phyloP scores from a whole-genome alignment of 768 basidiomycete species.

The Butyriboletus loyo region DNA sequence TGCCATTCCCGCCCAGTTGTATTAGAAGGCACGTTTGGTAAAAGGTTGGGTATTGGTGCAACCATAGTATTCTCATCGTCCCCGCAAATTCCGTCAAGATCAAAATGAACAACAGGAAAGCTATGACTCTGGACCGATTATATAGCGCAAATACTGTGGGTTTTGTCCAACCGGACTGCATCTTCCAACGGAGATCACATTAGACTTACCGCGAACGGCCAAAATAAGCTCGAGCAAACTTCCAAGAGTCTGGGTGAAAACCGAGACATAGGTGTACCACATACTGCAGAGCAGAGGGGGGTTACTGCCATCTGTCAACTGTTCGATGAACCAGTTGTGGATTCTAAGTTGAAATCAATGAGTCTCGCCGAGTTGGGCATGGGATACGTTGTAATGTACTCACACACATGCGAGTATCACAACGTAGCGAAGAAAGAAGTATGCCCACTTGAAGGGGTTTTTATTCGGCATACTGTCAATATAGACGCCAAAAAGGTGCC shows the following conservation, averaged over 20 bases:
- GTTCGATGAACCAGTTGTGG: slow-evolving; percentile 6
- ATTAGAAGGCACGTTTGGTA: slow-evolving; percentile 9
- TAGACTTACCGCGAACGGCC: slow-evolving; percentile 12
- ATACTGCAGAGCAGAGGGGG: slow-evolving; percentile 1
- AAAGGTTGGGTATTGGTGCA: background rate
- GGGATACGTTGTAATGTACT: background rate
- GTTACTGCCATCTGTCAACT: slow-evolving; percentile 9
- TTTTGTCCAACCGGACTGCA: background rate
- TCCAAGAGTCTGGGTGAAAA: slow-evolving; percentile 2
- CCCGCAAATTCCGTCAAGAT: slow-evolving; percentile 1
- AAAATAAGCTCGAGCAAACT: slow-evolving; percentile 13
- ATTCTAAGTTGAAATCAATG: slow-evolving; percentile 1
- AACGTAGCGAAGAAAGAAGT: no score
- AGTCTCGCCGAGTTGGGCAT: background rate
- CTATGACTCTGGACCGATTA: slow-evolving; percentile 13
- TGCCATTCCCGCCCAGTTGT: background rate
- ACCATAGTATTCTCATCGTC: background rate
- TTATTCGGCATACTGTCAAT: slow-evolving; percentile 23
- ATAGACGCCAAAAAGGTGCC: background rate
- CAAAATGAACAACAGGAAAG: slow-evolving; percentile 1
- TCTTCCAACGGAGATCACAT: background rate
- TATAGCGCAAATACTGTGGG: slow-evolving; percentile 19
- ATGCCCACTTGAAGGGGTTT: no score
- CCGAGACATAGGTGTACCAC: slow-evolving; percentile 3
- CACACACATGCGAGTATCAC: slow-evolving; percentile 18